Evolutionary conservation across 2,329 filamentous ascomycete species (phyloP), one percentile per base, ranked within the genome.

Genomic region (Calcarisporium arbuscula): DNA sequence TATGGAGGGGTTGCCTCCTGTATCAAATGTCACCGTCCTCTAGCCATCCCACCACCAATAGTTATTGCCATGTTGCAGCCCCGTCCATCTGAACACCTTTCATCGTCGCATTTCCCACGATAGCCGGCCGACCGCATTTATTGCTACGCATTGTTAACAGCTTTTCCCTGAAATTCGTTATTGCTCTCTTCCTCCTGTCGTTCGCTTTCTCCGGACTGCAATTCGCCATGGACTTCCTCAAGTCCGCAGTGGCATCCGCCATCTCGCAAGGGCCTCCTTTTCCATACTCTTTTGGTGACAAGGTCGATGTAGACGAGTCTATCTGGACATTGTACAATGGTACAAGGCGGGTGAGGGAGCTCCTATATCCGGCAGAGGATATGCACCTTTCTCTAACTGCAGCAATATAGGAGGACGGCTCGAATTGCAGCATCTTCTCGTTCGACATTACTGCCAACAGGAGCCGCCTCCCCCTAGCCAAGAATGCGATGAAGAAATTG

Each of bases 251-350:
- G 56, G 90, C 89, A 29, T 96, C 92, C 42, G 90, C 89, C 49
- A 96, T 98, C 52, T 86, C 92, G 29, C 92, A 95, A 60, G 89
- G 90, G 3, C 88, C 89, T 34, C 82, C 89, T 6, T 94, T 95
- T 55, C 88, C 88, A 5, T 96, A 95, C 58, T 82, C 76, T 30
- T 92, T 96, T 56, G 90, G 89, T 51, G 92, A 98, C 61, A 79
- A 83, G 57, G 84, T 96, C 40, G 90, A 96, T 57, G 72, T 92
- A 34, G 86, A 94, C 57, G 80, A 92, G 54, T 95, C 90, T 18
- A 89, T 96, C 51, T 98, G 92, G 89, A 85, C 84, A n/a, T 67
- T 98, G 39, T 82, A 92, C 63, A 95, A 96, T 62, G 92, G 87
- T 53, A 95, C 85, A 36, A 92, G 84, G 65, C 80, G 86, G 64